phyloP scores from a whole-genome alignment of 805 yeast genomes.

The Barnettozyma wickerhamii region DNA sequence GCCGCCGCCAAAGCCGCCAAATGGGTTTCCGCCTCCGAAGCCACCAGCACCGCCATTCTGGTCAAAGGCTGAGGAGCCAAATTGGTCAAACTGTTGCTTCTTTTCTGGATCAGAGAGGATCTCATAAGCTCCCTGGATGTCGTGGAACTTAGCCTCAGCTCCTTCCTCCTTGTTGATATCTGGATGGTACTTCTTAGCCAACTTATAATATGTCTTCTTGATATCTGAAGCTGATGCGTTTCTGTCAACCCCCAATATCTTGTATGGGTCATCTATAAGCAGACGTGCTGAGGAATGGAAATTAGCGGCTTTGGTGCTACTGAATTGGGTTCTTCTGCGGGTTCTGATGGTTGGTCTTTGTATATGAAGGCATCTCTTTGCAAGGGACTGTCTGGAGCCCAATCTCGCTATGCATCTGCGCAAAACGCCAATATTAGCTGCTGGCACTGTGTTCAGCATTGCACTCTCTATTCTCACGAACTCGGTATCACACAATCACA shows the following conservation, averaged over 20 bases:
- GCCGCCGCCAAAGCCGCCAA: slow-evolving; percentile 34
- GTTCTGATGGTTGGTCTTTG: slow-evolving; percentile 3
- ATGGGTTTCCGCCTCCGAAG: slow-evolving; percentile 38
- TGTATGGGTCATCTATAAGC: slow-evolving; percentile 68
- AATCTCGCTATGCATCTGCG: not conserved
- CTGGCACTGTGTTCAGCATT: not conserved
- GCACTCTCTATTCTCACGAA: too few relatives aligned
- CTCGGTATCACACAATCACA: too few relatives aligned
- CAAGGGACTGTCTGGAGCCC: not conserved
- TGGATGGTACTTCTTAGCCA: slow-evolving; percentile 94
- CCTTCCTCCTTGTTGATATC: slow-evolving; percentile 90
- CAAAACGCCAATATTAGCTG: not conserved
- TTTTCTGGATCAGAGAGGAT: slow-evolving; percentile 80
- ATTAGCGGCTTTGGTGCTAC: not conserved
- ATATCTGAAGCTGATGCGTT: slow-evolving; percentile 76
- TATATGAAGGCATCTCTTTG: slow-evolving; percentile 4
- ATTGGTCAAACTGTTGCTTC: slow-evolving; percentile 86
- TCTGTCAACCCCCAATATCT: slow-evolving; percentile 70
- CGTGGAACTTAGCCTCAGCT: slow-evolving; percentile 87
- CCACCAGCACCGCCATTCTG: slow-evolving; percentile 32
- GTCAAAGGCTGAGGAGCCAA: slow-evolving; percentile 83
- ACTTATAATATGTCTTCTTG: slow-evolving; percentile 88
- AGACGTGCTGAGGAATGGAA: slow-evolving; percentile 41
- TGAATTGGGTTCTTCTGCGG: not conserved
- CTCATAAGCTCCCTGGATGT: slow-evolving; percentile 92